phyloP scores from a whole-genome alignment of 2,329 filamentous ascomycete species.

The Nemania serpens region DNA sequence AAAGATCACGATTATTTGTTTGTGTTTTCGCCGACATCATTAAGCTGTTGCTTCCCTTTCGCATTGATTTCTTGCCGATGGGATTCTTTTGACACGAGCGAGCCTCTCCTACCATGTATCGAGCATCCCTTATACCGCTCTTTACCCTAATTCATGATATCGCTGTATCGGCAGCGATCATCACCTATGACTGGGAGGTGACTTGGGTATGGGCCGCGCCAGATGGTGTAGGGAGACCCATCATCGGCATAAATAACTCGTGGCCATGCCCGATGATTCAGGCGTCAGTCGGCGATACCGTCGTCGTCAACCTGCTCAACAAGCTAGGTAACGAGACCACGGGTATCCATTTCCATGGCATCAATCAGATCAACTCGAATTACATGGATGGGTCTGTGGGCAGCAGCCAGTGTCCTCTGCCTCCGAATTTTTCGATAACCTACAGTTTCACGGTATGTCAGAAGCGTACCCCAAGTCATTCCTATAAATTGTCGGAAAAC shows the following conservation, averaged over 20 bases:
- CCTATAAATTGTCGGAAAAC: background rate
- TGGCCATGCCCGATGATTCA: constrained; percentile 67
- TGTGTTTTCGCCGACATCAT: background rate
- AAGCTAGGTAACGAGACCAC: constrained; percentile 56
- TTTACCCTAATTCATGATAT: constrained; percentile 27
- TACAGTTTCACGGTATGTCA: constrained; percentile 59
- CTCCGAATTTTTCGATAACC: constrained; percentile 56
- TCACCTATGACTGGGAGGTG: constrained; percentile 63
- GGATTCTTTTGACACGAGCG: background rate
- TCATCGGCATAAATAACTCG: constrained; percentile 67
- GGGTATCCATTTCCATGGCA: constrained; percentile 64
- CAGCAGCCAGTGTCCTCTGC: constrained; percentile 62
- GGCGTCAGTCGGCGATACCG: constrained; percentile 57
- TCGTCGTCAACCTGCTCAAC: constrained; percentile 56
- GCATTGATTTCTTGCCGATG: background rate
- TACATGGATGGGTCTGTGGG: constrained; percentile 64
- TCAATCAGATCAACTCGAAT: constrained; percentile 61
- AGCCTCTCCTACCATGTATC: constrained; percentile 4
- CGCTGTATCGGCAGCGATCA: constrained; percentile 47
- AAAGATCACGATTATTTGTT: background rate
- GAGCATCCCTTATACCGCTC: background rate
- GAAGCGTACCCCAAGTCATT: constrained; percentile 21
- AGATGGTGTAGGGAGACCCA: constrained; percentile 61
- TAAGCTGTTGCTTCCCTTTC: background rate
- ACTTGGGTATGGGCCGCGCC: constrained; percentile 66